phyloP scores from a whole-genome alignment of 225 moss, liverwort and hornwort genomes.

The Polytrichum commune region DNA sequence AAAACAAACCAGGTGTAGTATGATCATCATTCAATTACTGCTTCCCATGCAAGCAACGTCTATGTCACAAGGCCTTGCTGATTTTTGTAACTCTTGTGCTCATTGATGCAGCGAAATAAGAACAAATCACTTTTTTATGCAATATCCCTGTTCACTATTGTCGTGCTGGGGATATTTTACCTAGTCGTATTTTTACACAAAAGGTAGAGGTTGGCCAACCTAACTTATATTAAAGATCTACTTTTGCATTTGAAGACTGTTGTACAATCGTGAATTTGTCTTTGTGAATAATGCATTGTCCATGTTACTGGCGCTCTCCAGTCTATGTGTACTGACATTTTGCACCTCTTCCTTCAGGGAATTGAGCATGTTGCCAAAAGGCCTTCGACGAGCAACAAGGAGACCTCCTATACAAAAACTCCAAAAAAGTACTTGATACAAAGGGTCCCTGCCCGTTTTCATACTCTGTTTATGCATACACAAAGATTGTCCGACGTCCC shows the following conservation, averaged over 20 bases:
- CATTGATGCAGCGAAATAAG: constrained; percentile 57
- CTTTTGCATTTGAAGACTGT: too few species aligned
- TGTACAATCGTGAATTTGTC: too few species aligned
- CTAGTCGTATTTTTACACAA: constrained; percentile 65
- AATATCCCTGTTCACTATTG: constrained; percentile 63
- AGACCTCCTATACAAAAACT: constrained; percentile 10
- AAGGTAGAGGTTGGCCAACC: constrained; percentile 35
- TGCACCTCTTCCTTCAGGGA: constrained; percentile 20
- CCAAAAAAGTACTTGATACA: constrained; percentile 18
- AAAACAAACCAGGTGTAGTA: too few species aligned
- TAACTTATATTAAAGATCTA: neutral
- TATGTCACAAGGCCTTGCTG: neutral
- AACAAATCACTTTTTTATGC: constrained; percentile 78
- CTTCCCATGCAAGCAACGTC: too few species aligned
- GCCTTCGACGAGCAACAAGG: constrained; percentile 37
- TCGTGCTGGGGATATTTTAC: constrained; percentile 70
- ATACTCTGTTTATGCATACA: too few species aligned
- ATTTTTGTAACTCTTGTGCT: constrained; percentile 18
- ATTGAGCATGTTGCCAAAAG: constrained; percentile 25
- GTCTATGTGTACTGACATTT: too few species aligned
- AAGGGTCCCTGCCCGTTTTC: too few species aligned
- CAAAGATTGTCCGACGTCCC: too few species aligned
- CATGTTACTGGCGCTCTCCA: neutral
- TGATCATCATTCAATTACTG: too few species aligned
- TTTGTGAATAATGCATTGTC: neutral